phyloP scores from a whole-genome alignment of 495 filamentous ascomycete genomes.

The Tuber melanosporum region DNA sequence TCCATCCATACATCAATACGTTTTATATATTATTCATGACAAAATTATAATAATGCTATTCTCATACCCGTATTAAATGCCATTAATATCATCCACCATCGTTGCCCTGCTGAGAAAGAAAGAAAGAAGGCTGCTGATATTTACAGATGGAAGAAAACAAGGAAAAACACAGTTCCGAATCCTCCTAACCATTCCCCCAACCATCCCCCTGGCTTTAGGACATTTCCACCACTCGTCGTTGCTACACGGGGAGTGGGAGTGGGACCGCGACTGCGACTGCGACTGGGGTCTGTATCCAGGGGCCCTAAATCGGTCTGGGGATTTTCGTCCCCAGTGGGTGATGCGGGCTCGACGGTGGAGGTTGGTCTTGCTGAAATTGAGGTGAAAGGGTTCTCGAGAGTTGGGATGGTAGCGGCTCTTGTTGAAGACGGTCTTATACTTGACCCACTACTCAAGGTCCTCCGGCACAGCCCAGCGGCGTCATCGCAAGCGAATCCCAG shows the following conservation, averaged over 20 bases:
- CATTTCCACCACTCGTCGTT: not conserved
- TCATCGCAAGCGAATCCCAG: constrained; percentile 11
- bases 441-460: not conserved
- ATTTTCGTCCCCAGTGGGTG: not conserved
- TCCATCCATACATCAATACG: not conserved
- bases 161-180: not conserved
- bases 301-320: not conserved
- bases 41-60: not conserved
- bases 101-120: not conserved
- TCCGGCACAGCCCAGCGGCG: constrained; percentile 1
- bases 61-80: not conserved
- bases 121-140: not conserved
- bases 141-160: not conserved
- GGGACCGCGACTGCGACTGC: too few relatives aligned
- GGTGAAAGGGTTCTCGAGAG: not conserved
- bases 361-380: not conserved
- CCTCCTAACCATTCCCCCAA: not conserved
- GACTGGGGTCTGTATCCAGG: not conserved
- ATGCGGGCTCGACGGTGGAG: not conserved
- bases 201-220: not conserved
- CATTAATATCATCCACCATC: not conserved
- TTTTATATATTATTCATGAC: not conserved
- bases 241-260: not conserved
- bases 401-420: not conserved
- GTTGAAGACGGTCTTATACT: not conserved